Conservation (phyloP, 1,139 yeast species). For the Blastobotrys petasosporus region DNA sequence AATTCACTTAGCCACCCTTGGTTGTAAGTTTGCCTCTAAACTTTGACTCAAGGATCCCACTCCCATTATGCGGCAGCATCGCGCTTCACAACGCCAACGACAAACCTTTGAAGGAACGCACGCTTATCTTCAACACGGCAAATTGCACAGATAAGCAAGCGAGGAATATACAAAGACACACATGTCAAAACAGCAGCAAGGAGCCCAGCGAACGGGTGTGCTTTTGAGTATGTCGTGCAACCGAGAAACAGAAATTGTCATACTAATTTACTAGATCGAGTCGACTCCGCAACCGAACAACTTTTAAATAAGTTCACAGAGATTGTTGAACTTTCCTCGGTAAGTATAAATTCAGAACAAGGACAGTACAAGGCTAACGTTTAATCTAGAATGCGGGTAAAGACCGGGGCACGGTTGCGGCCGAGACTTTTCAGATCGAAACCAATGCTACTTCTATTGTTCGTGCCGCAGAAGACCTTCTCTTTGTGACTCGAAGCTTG, state of each 20-base stretch:
- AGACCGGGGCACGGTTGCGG: slow-evolving; percentile 30
- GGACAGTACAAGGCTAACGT: not conserved
- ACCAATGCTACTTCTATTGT: slow-evolving; percentile 32
- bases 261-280: slow-evolving; percentile 22
- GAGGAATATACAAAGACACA: too few species aligned
- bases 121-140: too few species aligned
- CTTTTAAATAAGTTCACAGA: slow-evolving; percentile 28
- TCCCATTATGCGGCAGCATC: too few species aligned
- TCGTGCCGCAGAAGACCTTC: slow-evolving; percentile 37
- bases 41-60: too few species aligned
- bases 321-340: slow-evolving; percentile 26
- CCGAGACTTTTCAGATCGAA: slow-evolving; percentile 33
- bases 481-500: slow-evolving; percentile 35
- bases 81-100: too few species aligned
- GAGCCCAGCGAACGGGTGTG: slow-evolving; percentile 26
- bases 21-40: too few species aligned
- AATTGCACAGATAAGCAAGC: too few species aligned
- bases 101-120: too few species aligned
- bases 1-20: too few species aligned
- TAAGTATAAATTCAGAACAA: slow-evolving; percentile 14
- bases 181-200: slow-evolving; percentile 23
- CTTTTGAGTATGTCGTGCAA: slow-evolving; percentile 20
- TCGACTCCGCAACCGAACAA: slow-evolving; percentile 33
- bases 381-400: slow-evolving; percentile 30
- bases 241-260: not conserved